Percentiles rank a stretch among this genome's conserved stretches.
Evolutionary conservation across 2,329 filamentous ascomycete species (phyloP).

Genomic region (Atkinsonella hypoxylon): DNA sequence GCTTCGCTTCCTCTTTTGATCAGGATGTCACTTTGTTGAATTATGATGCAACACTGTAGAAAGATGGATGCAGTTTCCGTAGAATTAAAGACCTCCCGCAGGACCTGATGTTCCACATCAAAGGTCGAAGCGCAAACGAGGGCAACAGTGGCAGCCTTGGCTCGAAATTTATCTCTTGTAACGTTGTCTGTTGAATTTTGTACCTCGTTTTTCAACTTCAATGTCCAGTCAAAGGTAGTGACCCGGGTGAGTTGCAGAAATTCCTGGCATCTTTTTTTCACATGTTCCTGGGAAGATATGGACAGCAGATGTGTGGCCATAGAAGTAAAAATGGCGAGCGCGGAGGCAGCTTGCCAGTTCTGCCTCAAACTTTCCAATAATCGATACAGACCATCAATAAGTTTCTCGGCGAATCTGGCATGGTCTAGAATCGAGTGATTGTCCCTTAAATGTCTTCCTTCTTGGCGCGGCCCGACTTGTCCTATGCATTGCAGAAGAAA

Average conservation of each 20-base stretch:
- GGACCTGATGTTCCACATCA: background rate
- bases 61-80: background rate
- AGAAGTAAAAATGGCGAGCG: background rate
- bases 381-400: background rate
- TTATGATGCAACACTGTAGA: background rate
- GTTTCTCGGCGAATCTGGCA: background rate
- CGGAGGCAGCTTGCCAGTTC: slow-evolving; percentile 5
- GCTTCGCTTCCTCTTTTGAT: background rate
- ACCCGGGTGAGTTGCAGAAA: background rate
- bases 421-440: slow-evolving; percentile 6
- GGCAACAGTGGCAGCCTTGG: background rate
- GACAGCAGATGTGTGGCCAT: background rate
- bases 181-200: background rate
- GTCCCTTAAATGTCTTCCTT: background rate
- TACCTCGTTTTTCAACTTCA: background rate
- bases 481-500: slow-evolving; percentile 13
- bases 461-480: slow-evolving; percentile 9
- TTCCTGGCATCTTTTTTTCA: background rate
- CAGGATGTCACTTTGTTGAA: background rate
- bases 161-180: background rate
- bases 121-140: background rate
- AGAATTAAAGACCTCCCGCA: background rate
- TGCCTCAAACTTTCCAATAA: background rate
- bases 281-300: background rate
- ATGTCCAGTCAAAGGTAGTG: background rate